Base-by-base conservation (phyloP, 345 rosid species). In the Gossypium herbaceum region DNA sequence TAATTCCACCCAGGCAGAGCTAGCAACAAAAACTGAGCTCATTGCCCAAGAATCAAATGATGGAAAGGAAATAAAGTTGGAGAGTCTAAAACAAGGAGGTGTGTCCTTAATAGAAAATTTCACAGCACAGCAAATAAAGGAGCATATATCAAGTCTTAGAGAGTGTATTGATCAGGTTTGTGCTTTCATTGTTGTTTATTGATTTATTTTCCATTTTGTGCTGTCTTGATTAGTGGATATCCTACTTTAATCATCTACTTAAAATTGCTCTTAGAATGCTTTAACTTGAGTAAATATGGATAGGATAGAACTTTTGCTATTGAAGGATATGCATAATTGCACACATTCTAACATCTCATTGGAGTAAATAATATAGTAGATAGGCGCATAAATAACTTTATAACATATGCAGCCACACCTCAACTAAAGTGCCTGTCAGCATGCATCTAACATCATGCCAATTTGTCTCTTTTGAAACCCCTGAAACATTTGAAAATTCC, bases 61-160 rank as follows among this genome's bases (percentile, higher is more conserved):
- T 39, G 61, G 48, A 73, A 62, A 71, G 57, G 76, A 62, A 43
- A 43, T 50, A 8, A 43, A 73, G 43, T 34, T 51, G 29, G 55
- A 67, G 45, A 77, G 66, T 71, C 66, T 44, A 71, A 77, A 64
- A 27, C 79, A 27, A 72, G 73, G 75, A 34, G 85, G 75, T 79
- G 83, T 75, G 43, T 87, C 89, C 57, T 63, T 85, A 60, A 72
- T 75, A 11, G 93, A 89, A 66, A 68, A 71, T 74, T 83, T 85
- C 80, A 81, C 85, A 12, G 81, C 82, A 61, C 84, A 81, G 55
- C 85, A 85, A 57, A 81, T 89, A 72, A 73, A 74, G 71, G 75
- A 76, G 63, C 91, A 87, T 71, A 39, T 89, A 57, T 73, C 77
- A 78, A 84, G 87, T 76, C 87, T 89, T 41, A 70, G 51, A 68